Base-by-base conservation (phyloP, 106 monocot genomes). In the Xerophyta viscosa region DNA sequence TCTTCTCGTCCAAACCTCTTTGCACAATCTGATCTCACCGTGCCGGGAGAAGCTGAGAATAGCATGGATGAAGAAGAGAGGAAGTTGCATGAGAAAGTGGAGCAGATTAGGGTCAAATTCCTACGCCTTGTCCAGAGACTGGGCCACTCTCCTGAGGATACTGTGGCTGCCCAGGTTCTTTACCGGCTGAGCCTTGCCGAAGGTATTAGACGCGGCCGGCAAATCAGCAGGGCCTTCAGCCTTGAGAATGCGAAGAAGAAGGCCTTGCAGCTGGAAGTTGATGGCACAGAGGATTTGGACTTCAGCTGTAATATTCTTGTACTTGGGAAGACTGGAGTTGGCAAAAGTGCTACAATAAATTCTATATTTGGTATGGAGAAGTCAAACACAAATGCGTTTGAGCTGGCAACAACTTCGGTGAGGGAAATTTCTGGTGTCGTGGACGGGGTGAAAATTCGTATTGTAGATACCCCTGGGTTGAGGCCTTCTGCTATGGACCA, bases 281-380 rank as follows among this genome's bases (percentile, higher is more conserved):
- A 65, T 45, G 78, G 71, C 2, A 61, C 84, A 20, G 71, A 82
- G 22, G 75, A 75, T 46, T 46, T 96, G 33, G 60, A 89, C 20
- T 96, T 96, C 64, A 78, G 77, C 20, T 84, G 83, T 50, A 88
- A 78, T 48, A 96, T 88, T 56, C 59, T 96, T 37, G 78, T 96
- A 20, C 44, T 96, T 19, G 94, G 94, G 2, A 88, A 85, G 64
- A 72, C 81, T 62, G 94, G 94, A 31, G 94, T 96, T 14, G 94
- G 94, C 45, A 96, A 96, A 53, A 88, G 88, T 56, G 80, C 84
- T 0, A 84, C 81, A 2, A 74, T 88, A 24, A 96, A 96, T 66
- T 88, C 88, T 10, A 88, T 96, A 21, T 96, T 96, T 57, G 81
- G 76, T 18, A 81, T 75, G 58, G 77, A 76, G 45, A 81, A 75